A percentile compares a stretch with the other conserved stretches of the same genome.
These are phyloP conservation scores for Fraxinus greggii DNA, from an alignment of 305 asterid species.

Conservation along the genomic window DNA sequence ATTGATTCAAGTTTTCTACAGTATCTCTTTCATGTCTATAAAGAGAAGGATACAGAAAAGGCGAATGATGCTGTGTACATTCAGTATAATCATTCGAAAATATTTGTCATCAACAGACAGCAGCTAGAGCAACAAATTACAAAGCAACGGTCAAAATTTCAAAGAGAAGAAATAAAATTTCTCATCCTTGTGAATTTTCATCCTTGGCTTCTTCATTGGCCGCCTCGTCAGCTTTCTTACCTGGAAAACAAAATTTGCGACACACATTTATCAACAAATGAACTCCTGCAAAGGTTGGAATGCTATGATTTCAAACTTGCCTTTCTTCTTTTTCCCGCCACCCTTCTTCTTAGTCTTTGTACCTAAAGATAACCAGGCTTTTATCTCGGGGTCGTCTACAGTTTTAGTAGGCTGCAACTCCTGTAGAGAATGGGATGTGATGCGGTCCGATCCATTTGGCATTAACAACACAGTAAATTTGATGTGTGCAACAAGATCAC, in stretches of 20 bases:
- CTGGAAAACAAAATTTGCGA: neutral
- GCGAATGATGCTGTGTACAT: neutral
- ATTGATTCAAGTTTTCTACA: neutral
- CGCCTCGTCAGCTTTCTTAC: neutral
- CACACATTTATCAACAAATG: neutral
- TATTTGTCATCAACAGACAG: neutral
- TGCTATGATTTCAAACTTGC: neutral
- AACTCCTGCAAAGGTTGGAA: neutral
- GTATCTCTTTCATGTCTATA: neutral
- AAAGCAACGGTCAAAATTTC: constrained; percentile 2
- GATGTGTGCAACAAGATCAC: constrained; percentile 89
- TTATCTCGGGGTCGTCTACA: constrained; percentile 79
- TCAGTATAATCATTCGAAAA: neutral
- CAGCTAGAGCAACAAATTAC: neutral
- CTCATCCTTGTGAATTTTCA: constrained; percentile 2
- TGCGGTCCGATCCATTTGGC: constrained; percentile 93
- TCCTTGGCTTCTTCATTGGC: neutral
- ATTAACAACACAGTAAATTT: constrained; percentile 88
- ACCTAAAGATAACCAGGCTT: constrained; percentile 78
- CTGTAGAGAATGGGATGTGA: constrained; percentile 81
- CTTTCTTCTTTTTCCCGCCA: constrained; percentile 6
- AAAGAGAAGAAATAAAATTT: neutral
- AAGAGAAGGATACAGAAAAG: neutral
- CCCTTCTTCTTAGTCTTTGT: constrained; percentile 6
- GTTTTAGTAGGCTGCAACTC: constrained; percentile 75